These are phyloP conservation scores for Pseudogymnoascus sp. DNA, from an alignment of 2,329 filamentous ascomycete genomes.

Conservation along the genomic window DNA sequence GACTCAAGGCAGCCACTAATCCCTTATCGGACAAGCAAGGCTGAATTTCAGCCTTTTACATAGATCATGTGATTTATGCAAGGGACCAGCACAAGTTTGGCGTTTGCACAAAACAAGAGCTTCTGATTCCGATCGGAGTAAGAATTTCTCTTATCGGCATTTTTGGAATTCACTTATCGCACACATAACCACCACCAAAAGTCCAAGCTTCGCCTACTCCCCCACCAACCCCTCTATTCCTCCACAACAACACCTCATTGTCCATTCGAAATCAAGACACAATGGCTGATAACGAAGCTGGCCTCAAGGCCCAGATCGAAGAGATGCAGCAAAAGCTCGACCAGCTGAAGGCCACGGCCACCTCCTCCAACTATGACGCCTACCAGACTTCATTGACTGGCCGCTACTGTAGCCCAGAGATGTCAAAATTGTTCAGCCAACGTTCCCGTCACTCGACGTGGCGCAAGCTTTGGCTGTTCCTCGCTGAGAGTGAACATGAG, in stretches of 20 bases:
- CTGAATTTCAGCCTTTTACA: not conserved
- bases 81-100: not conserved
- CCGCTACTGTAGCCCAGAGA: slow-evolving; percentile 67
- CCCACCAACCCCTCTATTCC: slow-evolving; percentile 6
- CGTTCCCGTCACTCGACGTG: slow-evolving; percentile 69
- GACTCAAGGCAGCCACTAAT: slow-evolving; percentile 9
- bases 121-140: slow-evolving; percentile 6
- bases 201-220: slow-evolving; percentile 7
- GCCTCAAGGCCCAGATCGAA: not conserved
- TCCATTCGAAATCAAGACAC: slow-evolving; percentile 3
- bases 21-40: slow-evolving; percentile 1
- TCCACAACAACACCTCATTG: not conserved
- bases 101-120: not conserved
- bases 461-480: slow-evolving; percentile 77
- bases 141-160: slow-evolving; percentile 1
- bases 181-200: slow-evolving; percentile 1
- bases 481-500: slow-evolving; percentile 75
- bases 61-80: slow-evolving; percentile 7
- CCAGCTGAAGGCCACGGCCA: slow-evolving; percentile 10
- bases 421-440: slow-evolving; percentile 73
- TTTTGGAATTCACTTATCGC: slow-evolving; percentile 8
- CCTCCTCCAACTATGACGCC: slow-evolving; percentile 36
- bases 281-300: slow-evolving; percentile 5
- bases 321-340: slow-evolving; percentile 3
- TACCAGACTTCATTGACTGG: slow-evolving; percentile 63